phyloP scores from a whole-genome alignment of 2,329 filamentous ascomycete genomes.

The Daldinia sp. region DNA sequence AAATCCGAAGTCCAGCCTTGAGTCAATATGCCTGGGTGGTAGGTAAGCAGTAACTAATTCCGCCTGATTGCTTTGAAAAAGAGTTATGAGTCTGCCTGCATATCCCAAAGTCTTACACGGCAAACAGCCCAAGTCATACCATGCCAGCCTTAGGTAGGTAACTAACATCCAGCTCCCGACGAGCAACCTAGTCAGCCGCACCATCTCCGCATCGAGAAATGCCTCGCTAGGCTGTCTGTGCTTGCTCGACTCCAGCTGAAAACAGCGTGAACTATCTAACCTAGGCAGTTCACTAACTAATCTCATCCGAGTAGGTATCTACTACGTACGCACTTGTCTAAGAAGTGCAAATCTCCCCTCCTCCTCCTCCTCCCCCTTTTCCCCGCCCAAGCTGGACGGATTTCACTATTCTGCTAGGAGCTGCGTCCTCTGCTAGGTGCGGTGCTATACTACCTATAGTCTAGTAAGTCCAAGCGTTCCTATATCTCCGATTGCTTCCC shows the following conservation, averaged over 20 bases:
- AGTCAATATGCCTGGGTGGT: no score
- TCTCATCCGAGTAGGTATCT: no score
- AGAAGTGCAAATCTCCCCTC: background rate
- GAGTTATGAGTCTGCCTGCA: background rate
- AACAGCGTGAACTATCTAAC: background rate
- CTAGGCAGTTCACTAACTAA: no score
- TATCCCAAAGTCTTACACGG: background rate
- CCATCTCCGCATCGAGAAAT: background rate
- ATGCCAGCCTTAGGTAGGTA: no score
- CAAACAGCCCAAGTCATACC: background rate
- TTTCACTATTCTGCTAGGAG: no score
- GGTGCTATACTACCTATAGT: background rate
- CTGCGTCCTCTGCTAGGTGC: no score
- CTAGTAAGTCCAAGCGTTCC: background rate
- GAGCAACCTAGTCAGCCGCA: constrained; percentile 9
- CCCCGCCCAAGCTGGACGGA: background rate
- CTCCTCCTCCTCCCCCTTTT: background rate
- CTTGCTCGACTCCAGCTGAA: background rate
- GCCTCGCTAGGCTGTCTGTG: constrained; percentile 19
- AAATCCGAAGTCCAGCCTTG: background rate
- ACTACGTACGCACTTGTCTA: no score
- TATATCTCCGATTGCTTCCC: background rate
- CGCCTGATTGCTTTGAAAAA: background rate
- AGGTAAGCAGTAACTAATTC: background rate
- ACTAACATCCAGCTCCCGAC: background rate